phyloP scores from a whole-genome alignment of 2,329 filamentous ascomycete species.

The Dactylellina drechsleri region DNA sequence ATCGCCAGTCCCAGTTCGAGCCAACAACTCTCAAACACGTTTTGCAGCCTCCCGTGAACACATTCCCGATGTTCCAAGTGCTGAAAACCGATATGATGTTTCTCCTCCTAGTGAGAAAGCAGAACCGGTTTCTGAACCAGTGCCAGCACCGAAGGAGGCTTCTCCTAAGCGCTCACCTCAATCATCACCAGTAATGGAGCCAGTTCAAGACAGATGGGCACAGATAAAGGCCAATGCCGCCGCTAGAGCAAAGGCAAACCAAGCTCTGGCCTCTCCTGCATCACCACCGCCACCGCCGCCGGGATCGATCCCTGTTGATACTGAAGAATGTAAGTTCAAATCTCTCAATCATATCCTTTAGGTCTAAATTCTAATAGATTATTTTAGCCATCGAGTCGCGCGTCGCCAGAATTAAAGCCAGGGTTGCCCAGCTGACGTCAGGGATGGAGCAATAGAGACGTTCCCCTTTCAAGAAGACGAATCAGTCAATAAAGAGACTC shows the following conservation, averaged over 20 bases:
- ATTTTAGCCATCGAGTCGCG: slow-evolving; percentile 86
- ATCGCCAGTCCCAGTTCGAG: slow-evolving; percentile 64
- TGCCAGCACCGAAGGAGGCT: slow-evolving; percentile 10
- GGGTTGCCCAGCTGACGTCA: slow-evolving; percentile 91
- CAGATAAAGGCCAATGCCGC: slow-evolving; percentile 95
- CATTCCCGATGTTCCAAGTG: slow-evolving; percentile 27
- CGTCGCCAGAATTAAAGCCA: slow-evolving; percentile 95
- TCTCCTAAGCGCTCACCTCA: slow-evolving; percentile 37
- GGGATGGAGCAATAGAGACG: slow-evolving; percentile 71
- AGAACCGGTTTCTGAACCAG: slow-evolving; percentile 12
- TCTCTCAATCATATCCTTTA: background rate
- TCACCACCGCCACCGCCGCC: slow-evolving; percentile 19
- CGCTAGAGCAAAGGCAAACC: slow-evolving; percentile 74
- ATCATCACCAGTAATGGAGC: slow-evolving; percentile 58
- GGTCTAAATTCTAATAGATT: slow-evolving; percentile 57
- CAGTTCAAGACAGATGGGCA: slow-evolving; percentile 84
- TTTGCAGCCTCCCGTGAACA: slow-evolving; percentile 35
- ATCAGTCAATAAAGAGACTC: slow-evolving; percentile 10
- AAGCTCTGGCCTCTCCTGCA: slow-evolving; percentile 57
- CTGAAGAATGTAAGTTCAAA: slow-evolving; percentile 83
- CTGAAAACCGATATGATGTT: slow-evolving; percentile 44
- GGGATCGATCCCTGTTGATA: slow-evolving; percentile 74
- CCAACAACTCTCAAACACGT: slow-evolving; percentile 54
- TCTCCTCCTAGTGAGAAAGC: slow-evolving; percentile 45
- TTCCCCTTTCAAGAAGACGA: slow-evolving; percentile 17